Percentiles rank a stretch among this genome's conserved stretches.
Conservation (phyloP, 305 asterid species). For the Nicotiana rustica region DNA sequence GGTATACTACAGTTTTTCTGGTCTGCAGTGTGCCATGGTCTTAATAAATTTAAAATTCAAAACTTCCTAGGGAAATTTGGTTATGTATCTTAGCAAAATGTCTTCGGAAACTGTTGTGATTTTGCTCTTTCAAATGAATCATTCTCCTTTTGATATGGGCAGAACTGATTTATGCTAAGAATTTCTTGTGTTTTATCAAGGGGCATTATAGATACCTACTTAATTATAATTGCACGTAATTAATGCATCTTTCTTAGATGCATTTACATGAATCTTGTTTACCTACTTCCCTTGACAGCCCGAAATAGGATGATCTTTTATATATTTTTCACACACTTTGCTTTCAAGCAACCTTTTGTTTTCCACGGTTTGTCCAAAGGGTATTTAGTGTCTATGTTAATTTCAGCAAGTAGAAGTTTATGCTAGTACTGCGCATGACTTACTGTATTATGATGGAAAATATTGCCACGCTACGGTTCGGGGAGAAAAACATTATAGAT, state of each 20-base stretch:
- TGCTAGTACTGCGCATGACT: too few relatives aligned
- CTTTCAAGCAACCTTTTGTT: too few relatives aligned
- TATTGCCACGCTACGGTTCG: too few relatives aligned
- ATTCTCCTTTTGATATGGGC: conserved; percentile 4
- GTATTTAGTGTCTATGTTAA: too few relatives aligned
- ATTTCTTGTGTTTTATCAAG: not conserved
- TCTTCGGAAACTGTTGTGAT: not conserved
- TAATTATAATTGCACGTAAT: too few relatives aligned
- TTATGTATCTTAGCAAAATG: not conserved
- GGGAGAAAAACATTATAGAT: too few relatives aligned
- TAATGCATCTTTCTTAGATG: not conserved
- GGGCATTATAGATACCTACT: not conserved
- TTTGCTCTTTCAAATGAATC: not conserved
- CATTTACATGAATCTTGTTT: not conserved
- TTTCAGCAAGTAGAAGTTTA: too few relatives aligned
- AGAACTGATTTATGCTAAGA: not conserved
- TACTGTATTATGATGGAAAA: too few relatives aligned
- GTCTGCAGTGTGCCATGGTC: conserved; percentile 11
- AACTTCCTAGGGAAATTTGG: not conserved
- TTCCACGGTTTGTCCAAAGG: too few relatives aligned
- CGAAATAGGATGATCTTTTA: not conserved
- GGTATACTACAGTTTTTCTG: conserved; percentile 2
- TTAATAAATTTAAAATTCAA: not conserved
- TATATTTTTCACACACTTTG: too few relatives aligned
- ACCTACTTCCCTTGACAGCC: not conserved